phyloP scores from a whole-genome alignment of 1,284 basidiomycete species.

The Rhodotorula sp. region DNA sequence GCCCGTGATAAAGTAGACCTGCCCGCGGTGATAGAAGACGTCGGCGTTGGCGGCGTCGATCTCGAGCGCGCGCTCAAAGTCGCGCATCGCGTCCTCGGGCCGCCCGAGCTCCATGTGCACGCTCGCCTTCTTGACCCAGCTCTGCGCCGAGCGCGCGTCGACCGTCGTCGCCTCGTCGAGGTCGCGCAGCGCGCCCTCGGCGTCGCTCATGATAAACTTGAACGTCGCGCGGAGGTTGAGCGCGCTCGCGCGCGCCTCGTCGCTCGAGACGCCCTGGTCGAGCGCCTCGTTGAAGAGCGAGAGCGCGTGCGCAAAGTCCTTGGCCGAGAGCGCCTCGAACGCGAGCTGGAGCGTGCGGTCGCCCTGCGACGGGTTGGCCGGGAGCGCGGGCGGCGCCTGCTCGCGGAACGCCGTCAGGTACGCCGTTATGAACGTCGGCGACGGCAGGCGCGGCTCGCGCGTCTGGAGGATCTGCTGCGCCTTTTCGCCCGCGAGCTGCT shows the following conservation, averaged over 20 bases:
- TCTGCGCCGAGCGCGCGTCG: conserved; percentile 74
- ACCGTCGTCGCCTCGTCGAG: conserved; percentile 75
- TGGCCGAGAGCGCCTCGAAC: conserved; percentile 77
- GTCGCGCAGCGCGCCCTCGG: conserved; percentile 80
- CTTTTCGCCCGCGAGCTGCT: conserved; percentile 73
- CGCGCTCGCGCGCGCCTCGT: conserved; percentile 77
- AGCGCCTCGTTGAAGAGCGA: conserved; percentile 81
- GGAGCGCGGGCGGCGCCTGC: conserved; percentile 69
- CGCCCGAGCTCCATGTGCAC: conserved; percentile 92
- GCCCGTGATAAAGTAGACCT: conserved; percentile 96
- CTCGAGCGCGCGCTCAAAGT: conserved; percentile 86
- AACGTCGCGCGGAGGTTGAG: conserved; percentile 93
- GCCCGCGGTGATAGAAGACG: conserved; percentile 94
- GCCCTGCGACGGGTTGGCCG: conserved; percentile 72
- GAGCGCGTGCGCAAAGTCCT: conserved; percentile 83
- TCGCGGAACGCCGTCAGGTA: conserved; percentile 94
- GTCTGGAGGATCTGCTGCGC: conserved; percentile 70
- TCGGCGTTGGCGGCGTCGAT: conserved; percentile 85
- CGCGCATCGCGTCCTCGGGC: conserved; percentile 76
- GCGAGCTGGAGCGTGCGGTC: conserved; percentile 82
- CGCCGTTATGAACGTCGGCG: conserved; percentile 83
- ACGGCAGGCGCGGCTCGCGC: conserved; percentile 80
- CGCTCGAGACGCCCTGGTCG: conserved; percentile 76
- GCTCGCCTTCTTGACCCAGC: conserved; percentile 94
- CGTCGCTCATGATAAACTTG: conserved; percentile 90